Base-by-base conservation (phyloP, 805 yeast species). In the Saccharomycopsis schoenii region DNA sequence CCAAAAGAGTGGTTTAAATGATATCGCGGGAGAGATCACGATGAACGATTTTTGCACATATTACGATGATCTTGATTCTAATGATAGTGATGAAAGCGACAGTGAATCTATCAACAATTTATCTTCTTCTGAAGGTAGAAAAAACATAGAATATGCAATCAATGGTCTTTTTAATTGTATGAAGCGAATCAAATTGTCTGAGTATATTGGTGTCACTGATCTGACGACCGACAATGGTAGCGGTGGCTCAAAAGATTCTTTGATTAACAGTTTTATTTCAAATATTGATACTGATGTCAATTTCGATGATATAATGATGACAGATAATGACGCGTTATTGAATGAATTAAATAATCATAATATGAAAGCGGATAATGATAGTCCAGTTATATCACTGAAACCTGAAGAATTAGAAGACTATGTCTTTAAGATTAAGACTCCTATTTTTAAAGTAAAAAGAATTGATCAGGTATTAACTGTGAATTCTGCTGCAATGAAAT, bases 401-500 rank as follows among this genome's bases (percentile, higher is more conserved):
- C 34, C 34, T 21, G 52, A 47, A 4, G 65, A 61, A 34, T 19
- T 61, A 11, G 24, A 59, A 1, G 66, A 68, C 25, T 61, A 68
- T n/a, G 58, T 76, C 2, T 77, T 77, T 60, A 65, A 71, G 15
- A 67, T 76, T 9, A 71, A 74, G 2, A 67, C 74, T 2, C 76
- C 81, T 0, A 65, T 66, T 21, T 57, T 76, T 17, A 74, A 68
- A 50, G 71, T 75, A 2, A 72, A 69, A 60, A 65, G 79, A 21
- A 59, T 72, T 58, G 73, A 76, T 56, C 74, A 77, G 57, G 74
- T 69, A 36, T 72, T 76, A 61, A 79, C 75, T 40, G 74, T 80
- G 51, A 83, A 78, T 68, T 77, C 77, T 66, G 73, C 77, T 39
- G 83, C 81, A 56, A 70, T 79, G 17, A 70, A 72, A 62, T 80